Percentiles rank a stretch among this genome's conserved stretches.
These are phyloP conservation scores for Baorangia bicolor DNA, from an alignment of 768 basidiomycete genomes.

Conservation along the genomic window DNA sequence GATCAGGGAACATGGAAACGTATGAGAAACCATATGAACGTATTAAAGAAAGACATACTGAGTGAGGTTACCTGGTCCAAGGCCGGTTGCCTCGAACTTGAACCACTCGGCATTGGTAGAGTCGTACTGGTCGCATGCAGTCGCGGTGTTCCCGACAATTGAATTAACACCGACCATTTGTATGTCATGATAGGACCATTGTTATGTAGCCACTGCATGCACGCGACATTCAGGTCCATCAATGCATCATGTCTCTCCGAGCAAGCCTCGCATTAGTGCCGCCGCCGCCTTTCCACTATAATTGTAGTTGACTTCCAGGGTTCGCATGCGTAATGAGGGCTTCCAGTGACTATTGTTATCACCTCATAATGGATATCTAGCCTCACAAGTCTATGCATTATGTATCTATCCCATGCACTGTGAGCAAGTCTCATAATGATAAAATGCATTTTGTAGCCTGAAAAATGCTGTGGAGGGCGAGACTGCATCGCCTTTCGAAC, in stretches of 20 bases:
- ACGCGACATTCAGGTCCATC: neutral
- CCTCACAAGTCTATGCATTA: too few relatives aligned
- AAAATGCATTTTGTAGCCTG: too few relatives aligned
- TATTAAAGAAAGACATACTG: constrained; percentile 38
- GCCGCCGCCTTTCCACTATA: constrained; percentile 55
- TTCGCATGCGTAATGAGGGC: constrained; percentile 52
- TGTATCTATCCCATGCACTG: too few relatives aligned
- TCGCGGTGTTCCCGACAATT: constrained; percentile 59
- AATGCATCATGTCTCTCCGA: too few relatives aligned
- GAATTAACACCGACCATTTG: too few relatives aligned
- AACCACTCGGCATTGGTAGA: constrained; percentile 64
- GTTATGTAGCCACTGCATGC: constrained; percentile 55
- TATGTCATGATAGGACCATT: constrained; percentile 75
- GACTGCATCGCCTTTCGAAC: too few relatives aligned
- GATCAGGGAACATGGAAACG: neutral
- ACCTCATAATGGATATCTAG: too few relatives aligned
- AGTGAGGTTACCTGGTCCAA: constrained; percentile 37
- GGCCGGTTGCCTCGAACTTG: constrained; percentile 61
- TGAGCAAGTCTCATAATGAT: too few relatives aligned
- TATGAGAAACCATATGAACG: neutral
- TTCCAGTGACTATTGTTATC: too few relatives aligned
- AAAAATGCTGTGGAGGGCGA: too few relatives aligned
- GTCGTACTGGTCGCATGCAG: constrained; percentile 60
- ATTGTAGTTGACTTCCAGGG: constrained; percentile 54
- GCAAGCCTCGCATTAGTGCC: constrained; percentile 31